Evolutionary conservation across 805 yeast species (phyloP).

Genomic region (Saturnispora dispora): DNA sequence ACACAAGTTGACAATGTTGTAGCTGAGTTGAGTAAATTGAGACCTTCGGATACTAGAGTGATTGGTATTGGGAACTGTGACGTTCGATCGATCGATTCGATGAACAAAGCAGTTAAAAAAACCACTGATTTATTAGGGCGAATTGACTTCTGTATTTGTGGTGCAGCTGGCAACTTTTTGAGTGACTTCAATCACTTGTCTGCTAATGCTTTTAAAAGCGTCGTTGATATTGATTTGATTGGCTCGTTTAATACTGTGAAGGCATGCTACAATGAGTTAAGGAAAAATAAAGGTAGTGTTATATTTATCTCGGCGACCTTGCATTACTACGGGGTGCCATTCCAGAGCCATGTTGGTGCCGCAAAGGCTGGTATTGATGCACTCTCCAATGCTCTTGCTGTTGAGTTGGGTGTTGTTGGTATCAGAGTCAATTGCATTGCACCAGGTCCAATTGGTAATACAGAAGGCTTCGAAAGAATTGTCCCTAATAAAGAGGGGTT

Average conservation of each 20-base stretch:
- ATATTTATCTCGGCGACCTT: conserved; percentile 82
- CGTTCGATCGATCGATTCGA: conserved; percentile 59
- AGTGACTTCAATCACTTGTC: conserved; percentile 71
- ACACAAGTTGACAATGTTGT: conserved; percentile 64
- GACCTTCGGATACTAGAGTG: conserved; percentile 33
- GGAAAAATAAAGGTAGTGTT: conserved; percentile 58
- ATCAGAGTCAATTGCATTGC: conserved; percentile 78
- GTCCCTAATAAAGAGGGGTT: conserved; percentile 34
- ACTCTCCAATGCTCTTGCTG: conserved; percentile 71
- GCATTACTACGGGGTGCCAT: conserved; percentile 82
- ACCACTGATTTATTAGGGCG: conserved; percentile 65
- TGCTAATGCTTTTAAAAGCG: conserved; percentile 82
- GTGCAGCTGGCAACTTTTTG: conserved; percentile 93
- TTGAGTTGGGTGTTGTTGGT: conserved; percentile 87
- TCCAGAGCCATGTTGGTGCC: conserved; percentile 86
- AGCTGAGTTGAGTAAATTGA: conserved; percentile 56
- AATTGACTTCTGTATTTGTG: conserved; percentile 83
- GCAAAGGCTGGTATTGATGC: conserved; percentile 97
- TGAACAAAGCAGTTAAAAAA: conserved; percentile 52
- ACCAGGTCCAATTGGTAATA: conserved; percentile 82
- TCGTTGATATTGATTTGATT: conserved; percentile 73
- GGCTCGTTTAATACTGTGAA: conserved; percentile 88
- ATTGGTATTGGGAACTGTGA: conserved; percentile 66
- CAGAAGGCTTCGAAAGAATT: conserved; percentile 77
- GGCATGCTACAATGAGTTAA: conserved; percentile 62